phyloP scores from a whole-genome alignment of 352 stramenopile genomes.

The Phytopythium vexans region DNA sequence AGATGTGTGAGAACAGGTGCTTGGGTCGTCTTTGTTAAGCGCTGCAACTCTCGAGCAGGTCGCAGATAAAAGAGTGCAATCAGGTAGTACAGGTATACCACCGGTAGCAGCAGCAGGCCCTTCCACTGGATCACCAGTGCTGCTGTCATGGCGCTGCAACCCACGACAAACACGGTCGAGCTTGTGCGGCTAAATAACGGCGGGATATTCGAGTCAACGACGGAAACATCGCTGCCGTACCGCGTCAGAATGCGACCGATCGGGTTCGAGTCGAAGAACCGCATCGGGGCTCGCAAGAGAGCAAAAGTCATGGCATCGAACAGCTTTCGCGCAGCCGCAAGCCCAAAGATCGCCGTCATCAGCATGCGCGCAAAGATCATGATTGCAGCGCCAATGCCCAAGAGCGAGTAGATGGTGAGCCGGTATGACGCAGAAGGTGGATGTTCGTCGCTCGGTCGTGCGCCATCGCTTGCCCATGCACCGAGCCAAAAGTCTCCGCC shows the following conservation, averaged over 20 bases:
- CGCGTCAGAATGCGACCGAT: constrained; percentile 88
- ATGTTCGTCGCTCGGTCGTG: constrained; percentile 21
- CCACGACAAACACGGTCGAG: constrained; percentile 65
- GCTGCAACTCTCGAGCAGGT: constrained; percentile 51
- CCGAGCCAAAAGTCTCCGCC: constrained; percentile 85
- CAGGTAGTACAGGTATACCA: constrained; percentile 76
- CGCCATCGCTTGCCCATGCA: constrained; percentile 66
- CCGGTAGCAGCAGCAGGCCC: constrained; percentile 74
- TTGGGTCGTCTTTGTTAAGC: constrained; percentile 41
- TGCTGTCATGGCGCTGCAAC: constrained; percentile 77
- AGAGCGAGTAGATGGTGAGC: constrained; percentile 37
- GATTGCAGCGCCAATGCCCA: constrained; percentile 31
- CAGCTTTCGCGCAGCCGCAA: constrained; percentile 50
- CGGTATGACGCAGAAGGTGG: constrained; percentile 25
- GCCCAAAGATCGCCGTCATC: constrained; percentile 35
- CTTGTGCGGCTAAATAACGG: constrained; percentile 45
- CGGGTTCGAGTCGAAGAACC: constrained; percentile 93
- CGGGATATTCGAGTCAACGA: constrained; percentile 81
- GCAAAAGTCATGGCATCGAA: constrained; percentile 86
- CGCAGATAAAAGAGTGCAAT: constrained; percentile 41
- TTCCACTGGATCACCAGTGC: constrained; percentile 81
- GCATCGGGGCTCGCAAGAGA: constrained; percentile 84
- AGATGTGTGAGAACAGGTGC: constrained; percentile 49
- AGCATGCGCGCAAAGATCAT: constrained; percentile 45
- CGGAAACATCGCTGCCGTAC: constrained; percentile 89